Percentiles rank a stretch among this genome's conserved stretches.
phyloP scores from a whole-genome alignment of 257 asterid genomes.

The Catharanthus roseus region DNA sequence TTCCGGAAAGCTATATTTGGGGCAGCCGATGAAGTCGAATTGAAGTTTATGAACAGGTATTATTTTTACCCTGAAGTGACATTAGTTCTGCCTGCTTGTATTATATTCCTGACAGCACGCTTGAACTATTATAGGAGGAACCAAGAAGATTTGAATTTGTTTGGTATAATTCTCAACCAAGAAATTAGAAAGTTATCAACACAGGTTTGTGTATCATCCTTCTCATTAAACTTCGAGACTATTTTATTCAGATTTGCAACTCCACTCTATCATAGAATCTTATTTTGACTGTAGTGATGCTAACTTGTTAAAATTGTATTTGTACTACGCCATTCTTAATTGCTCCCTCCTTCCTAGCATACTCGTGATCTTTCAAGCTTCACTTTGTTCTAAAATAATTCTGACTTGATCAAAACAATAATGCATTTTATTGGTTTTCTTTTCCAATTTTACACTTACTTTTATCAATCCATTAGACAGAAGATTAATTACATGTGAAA shows the following conservation, averaged over 20 bases:
- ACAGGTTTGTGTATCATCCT: slow-evolving; percentile 47
- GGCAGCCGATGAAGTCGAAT: slow-evolving; percentile 93
- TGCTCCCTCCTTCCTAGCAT: too few relatives aligned
- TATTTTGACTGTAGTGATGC: too few relatives aligned
- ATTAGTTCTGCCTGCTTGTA: not conserved
- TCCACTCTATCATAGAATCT: not conserved
- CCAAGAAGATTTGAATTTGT: slow-evolving; percentile 71
- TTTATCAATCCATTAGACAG: too few relatives aligned
- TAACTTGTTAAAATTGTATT: too few relatives aligned
- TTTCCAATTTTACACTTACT: too few relatives aligned
- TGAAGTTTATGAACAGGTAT: slow-evolving; percentile 88
- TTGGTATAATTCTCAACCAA: slow-evolving; percentile 76
- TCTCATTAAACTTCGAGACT: not conserved
- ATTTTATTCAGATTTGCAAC: not conserved
- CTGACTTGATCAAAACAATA: too few relatives aligned
- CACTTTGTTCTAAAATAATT: too few relatives aligned
- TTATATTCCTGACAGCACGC: not conserved
- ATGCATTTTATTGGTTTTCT: too few relatives aligned
- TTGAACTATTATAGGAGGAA: slow-evolving; percentile 53
- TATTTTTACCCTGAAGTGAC: slow-evolving; percentile 16
- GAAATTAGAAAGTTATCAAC: slow-evolving; percentile 82
- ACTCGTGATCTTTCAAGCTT: too few relatives aligned
- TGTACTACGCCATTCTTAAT: too few relatives aligned
- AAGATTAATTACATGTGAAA: too few relatives aligned
- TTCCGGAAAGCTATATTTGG: slow-evolving; percentile 91